Conservation (phyloP, 441 rosid species). For the Manihot esculenta region DNA sequence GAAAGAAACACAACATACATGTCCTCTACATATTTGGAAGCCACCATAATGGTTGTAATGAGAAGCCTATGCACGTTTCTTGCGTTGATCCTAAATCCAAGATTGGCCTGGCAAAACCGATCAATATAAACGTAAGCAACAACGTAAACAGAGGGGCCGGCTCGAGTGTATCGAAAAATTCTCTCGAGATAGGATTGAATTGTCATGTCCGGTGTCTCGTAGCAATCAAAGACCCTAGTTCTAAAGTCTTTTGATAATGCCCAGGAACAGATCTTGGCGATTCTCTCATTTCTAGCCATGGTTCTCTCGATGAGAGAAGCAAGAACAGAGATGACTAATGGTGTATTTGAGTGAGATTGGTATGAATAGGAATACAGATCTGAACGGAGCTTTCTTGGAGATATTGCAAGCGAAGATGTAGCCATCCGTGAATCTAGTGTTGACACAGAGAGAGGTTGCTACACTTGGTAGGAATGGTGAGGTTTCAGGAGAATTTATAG, state of each 20-base stretch:
- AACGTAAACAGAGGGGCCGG: conserved; percentile 81
- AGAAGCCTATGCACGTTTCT: conserved; percentile 79
- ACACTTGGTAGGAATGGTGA: neutral
- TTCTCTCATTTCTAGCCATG: conserved; percentile 58
- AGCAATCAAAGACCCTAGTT: conserved; percentile 63
- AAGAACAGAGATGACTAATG: conserved; percentile 71
- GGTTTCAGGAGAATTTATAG: conserved; percentile 20
- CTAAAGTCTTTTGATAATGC: conserved; percentile 35
- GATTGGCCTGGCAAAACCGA: conserved; percentile 76
- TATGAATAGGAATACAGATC: conserved; percentile 66
- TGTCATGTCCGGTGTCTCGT: conserved; percentile 76
- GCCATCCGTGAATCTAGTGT: conserved; percentile 23
- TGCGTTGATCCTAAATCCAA: conserved; percentile 57
- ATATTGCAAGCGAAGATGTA: conserved; percentile 45
- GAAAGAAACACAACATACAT: conserved; percentile 44
- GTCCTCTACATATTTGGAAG: conserved; percentile 90
- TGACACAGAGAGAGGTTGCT: neutral
- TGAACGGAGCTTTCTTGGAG: conserved; percentile 77
- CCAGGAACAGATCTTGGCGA: conserved; percentile 46
- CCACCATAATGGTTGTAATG: conserved; percentile 81
- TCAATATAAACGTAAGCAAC: conserved; percentile 87
- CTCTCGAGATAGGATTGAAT: conserved; percentile 81
- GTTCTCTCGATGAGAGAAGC: conserved; percentile 74
- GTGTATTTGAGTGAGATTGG: conserved; percentile 51
- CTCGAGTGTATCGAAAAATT: conserved; percentile 73